A percentile compares a stretch with the other conserved stretches of the same genome.
Evolutionary conservation across 1,284 basidiomycete species (phyloP).

Genomic region (Puccinia hordei): DNA sequence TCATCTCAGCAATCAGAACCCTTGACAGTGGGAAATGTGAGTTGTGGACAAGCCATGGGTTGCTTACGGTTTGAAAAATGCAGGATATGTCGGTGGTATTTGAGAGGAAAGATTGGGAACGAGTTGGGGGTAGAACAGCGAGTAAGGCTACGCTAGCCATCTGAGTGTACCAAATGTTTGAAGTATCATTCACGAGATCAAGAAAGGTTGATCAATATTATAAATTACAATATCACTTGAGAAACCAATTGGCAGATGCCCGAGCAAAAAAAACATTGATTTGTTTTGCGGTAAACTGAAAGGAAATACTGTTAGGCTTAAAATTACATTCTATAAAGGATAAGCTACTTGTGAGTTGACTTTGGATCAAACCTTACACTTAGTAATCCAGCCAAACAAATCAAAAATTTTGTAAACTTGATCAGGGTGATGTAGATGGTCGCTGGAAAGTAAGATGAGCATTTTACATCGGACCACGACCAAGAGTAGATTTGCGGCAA

Average conservation of each 20-base stretch:
- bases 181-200: no score
- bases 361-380: background rate
- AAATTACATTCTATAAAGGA: background rate
- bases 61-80: no score
- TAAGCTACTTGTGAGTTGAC: background rate
- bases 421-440: background rate
- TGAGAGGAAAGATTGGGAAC: no score
- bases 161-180: no score
- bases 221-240: background rate
- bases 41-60: no score
- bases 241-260: conserved; percentile 11
- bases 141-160: no score
- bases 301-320: background rate
- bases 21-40: no score
- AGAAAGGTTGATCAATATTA: no score
- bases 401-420: conserved; percentile 19
- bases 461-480: conserved; percentile 17
- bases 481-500: background rate
- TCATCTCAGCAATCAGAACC: no score
- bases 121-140: no score
- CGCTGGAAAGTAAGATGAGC: background rate
- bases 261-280: background rate
- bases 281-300: conserved; percentile 9
- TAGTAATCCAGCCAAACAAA: conserved; percentile 6
- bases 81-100: no score